These are phyloP conservation scores for Ogataea zsoltii DNA, from an alignment of 805 yeast genomes.

Conservation along the genomic window DNA sequence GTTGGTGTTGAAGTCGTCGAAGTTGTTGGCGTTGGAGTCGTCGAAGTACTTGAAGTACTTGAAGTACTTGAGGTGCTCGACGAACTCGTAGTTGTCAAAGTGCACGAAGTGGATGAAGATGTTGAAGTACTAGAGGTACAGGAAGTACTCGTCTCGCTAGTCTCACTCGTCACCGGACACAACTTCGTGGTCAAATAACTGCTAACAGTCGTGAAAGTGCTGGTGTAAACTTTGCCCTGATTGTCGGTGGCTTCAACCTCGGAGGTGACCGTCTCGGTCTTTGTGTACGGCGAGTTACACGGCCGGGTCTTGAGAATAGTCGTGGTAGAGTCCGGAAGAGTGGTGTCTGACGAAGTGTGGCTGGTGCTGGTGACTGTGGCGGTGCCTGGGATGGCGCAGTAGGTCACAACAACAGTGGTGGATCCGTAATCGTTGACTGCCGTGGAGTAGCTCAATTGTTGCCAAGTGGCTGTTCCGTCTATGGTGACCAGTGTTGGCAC, in stretches of 20 bases:
- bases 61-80: constrained; percentile 1
- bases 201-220: constrained; percentile 4
- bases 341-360: constrained; percentile 10
- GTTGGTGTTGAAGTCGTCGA: background rate
- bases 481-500: constrained; percentile 22
- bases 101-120: background rate
- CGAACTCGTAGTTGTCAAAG: constrained; percentile 1
- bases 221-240: constrained; percentile 7
- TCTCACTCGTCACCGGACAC: constrained; percentile 5
- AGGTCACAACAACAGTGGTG: constrained; percentile 22
- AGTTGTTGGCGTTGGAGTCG: constrained; percentile 3
- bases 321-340: constrained; percentile 6
- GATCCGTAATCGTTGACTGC: constrained; percentile 22
- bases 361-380: constrained; percentile 13
- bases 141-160: constrained; percentile 3
- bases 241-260: constrained; percentile 3
- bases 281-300: constrained; percentile 21
- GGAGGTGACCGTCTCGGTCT: constrained; percentile 10
- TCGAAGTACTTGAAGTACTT: background rate
- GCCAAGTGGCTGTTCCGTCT: constrained; percentile 22
- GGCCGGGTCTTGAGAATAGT: constrained; percentile 13
- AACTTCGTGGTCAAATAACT: constrained; percentile 8
- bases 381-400: constrained; percentile 25
- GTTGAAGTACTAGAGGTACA: no score
- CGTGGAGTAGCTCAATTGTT: constrained; percentile 19